These are phyloP conservation scores for Leccinellum luteum DNA, from an alignment of 768 basidiomycete species.

Conservation along the genomic window DNA sequence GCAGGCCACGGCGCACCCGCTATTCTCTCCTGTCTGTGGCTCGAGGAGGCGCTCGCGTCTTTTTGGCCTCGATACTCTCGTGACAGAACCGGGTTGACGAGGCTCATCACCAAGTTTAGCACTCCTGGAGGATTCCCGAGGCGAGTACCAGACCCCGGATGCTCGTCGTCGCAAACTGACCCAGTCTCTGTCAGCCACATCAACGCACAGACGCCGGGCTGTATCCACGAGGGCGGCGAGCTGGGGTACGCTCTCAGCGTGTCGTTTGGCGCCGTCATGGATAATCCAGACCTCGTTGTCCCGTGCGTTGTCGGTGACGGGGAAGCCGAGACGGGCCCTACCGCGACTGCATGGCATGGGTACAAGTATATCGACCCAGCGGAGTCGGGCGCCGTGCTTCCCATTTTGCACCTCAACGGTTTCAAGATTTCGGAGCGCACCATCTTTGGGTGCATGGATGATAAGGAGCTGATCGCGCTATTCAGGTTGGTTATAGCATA, in stretches of 20 bases:
- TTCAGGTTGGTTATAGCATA: constrained; percentile 51
- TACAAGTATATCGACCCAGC: constrained; percentile 90
- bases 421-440: constrained; percentile 92
- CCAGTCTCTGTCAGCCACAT: constrained; percentile 47
- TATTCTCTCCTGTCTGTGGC: constrained; percentile 81
- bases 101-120: constrained; percentile 73
- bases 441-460: constrained; percentile 87
- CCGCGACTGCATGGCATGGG: constrained; percentile 78
- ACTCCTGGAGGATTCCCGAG: constrained; percentile 84
- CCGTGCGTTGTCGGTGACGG: constrained; percentile 87
- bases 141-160: constrained; percentile 28
- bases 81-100: constrained; percentile 55
- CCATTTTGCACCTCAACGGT: constrained; percentile 84
- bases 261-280: constrained; percentile 87
- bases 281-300: constrained; percentile 81
- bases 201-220: constrained; percentile 83
- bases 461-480: constrained; percentile 72
- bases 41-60: constrained; percentile 67
- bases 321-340: constrained; percentile 80
- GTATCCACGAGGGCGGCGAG: constrained; percentile 91
- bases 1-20: constrained; percentile 83
- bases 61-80: constrained; percentile 61
- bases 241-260: constrained; percentile 87
- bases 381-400: constrained; percentile 89
- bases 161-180: not conserved